Evolutionary conservation across 192 early-diverging fungal species (phyloP).

Genomic region (Linnemannia zychae): DNA sequence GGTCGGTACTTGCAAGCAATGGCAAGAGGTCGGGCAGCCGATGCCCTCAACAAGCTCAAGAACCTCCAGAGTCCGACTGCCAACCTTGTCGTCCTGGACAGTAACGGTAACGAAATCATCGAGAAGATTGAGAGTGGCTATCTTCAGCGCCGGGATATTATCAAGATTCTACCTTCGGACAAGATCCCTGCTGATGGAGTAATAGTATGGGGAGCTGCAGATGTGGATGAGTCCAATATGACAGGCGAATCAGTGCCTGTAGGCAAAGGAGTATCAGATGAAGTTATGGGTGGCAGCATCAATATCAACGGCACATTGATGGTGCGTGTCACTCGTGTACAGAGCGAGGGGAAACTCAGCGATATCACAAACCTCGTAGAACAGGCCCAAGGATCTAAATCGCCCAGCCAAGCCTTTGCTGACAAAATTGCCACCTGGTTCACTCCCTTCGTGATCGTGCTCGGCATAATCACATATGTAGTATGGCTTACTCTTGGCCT

Average conservation of each 20-base stretch:
- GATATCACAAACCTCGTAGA: constrained; percentile 70
- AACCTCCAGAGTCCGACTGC: constrained; percentile 75
- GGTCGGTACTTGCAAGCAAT: constrained; percentile 80
- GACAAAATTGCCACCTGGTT: constrained; percentile 70
- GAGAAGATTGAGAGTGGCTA: constrained; percentile 27
- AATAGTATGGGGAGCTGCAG: constrained; percentile 57
- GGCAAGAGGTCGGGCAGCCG: constrained; percentile 79
- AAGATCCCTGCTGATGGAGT: constrained; percentile 77
- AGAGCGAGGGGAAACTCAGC: constrained; percentile 65
- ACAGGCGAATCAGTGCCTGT: constrained; percentile 83
- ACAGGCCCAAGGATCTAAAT: constrained; percentile 67
- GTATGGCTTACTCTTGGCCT: constrained; percentile 62
- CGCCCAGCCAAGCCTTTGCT: constrained; percentile 71
- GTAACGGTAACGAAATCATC: neutral
- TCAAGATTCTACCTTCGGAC: constrained; percentile 73
- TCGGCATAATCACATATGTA: constrained; percentile 65
- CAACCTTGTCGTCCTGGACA: constrained; percentile 59
- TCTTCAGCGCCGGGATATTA: constrained; percentile 68
- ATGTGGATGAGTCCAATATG: constrained; percentile 80
- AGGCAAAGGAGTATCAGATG: constrained; percentile 40
- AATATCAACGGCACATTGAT: constrained; percentile 66
- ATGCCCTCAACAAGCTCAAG: constrained; percentile 76
- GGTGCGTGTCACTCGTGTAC: constrained; percentile 70
- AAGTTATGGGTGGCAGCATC: constrained; percentile 71
- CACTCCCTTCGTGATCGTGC: constrained; percentile 66